A percentile compares a stretch with the other conserved stretches of the same genome.
Conservation (phyloP, 139 green algal species). For the Choricystis sp. region DNA sequence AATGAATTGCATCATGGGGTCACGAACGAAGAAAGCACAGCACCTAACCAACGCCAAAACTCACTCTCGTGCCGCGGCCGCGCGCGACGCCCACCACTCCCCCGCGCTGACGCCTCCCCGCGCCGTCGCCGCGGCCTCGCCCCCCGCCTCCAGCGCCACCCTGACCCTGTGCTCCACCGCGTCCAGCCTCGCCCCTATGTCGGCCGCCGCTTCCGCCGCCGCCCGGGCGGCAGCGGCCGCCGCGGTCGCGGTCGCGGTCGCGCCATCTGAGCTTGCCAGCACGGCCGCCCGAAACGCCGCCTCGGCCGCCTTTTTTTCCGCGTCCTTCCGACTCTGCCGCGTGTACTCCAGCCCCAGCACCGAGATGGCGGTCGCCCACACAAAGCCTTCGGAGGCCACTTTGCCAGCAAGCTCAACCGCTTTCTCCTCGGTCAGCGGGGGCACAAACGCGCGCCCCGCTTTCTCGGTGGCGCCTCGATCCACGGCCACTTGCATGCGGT, state of each 20-base stretch:
- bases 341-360: conserved; percentile 36
- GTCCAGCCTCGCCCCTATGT: neutral
- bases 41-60: too few relatives aligned
- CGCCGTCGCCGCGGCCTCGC: too few relatives aligned
- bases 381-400: conserved; percentile 54
- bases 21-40: too few relatives aligned
- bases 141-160: too few relatives aligned
- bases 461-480: conserved; percentile 53
- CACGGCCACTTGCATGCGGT: conserved; percentile 50
- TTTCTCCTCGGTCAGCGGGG: conserved; percentile 66
- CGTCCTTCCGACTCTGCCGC: conserved; percentile 25
- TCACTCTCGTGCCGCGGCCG: too few relatives aligned
- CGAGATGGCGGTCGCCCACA: conserved; percentile 23
- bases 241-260: neutral
- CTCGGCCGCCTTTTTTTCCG: conserved; percentile 29
- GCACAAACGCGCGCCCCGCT: conserved; percentile 46
- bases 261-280: conserved; percentile 2
- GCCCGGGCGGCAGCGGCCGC: too few relatives aligned
- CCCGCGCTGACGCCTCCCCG: too few relatives aligned
- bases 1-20: too few relatives aligned
- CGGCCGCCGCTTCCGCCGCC: neutral
- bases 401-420: conserved; percentile 56
- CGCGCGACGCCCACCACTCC: too few relatives aligned
- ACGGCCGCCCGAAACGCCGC: conserved; percentile 14
- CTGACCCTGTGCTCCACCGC: too few relatives aligned